These are phyloP conservation scores for Monocercomonoides exilis DNA, from an alignment of 78 protist species.

Conservation along the genomic window DNA sequence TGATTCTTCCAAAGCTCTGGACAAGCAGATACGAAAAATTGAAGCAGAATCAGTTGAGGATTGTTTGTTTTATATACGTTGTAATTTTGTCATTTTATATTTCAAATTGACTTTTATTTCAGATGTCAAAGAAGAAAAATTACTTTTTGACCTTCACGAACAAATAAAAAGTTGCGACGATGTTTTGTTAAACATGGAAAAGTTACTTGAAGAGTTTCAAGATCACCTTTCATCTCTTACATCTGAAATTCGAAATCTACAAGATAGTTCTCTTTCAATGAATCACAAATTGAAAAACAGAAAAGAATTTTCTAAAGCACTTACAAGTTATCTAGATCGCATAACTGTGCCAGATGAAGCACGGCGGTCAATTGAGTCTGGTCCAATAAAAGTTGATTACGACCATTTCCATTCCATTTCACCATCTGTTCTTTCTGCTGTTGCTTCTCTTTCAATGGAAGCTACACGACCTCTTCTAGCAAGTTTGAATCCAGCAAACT, in stretches of 20 bases:
- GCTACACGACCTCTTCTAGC: not conserved
- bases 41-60: not conserved
- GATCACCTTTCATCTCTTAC: constrained; percentile 29
- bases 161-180: constrained; percentile 37
- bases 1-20: not conserved
- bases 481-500: too few species aligned
- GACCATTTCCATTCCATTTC: not conserved
- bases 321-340: not conserved
- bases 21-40: not conserved
- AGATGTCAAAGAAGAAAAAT: constrained; percentile 17
- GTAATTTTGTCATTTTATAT: too few species aligned
- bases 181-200: constrained; percentile 32
- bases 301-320: not conserved
- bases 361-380: not conserved
- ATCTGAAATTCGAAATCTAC: constrained; percentile 39
- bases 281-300: constrained; percentile 34
- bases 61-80: not conserved
- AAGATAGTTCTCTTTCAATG: constrained; percentile 41
- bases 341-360: not conserved
- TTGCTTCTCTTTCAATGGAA: not conserved
- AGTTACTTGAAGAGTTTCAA: constrained; percentile 37
- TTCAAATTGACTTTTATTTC: not conserved
- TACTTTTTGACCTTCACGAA: constrained; percentile 28
- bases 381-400: not conserved
- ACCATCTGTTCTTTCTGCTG: not conserved